phyloP scores from a whole-genome alignment of 1,284 basidiomycete genomes.

The Cutaneotrichosporon cyanovorans region DNA sequence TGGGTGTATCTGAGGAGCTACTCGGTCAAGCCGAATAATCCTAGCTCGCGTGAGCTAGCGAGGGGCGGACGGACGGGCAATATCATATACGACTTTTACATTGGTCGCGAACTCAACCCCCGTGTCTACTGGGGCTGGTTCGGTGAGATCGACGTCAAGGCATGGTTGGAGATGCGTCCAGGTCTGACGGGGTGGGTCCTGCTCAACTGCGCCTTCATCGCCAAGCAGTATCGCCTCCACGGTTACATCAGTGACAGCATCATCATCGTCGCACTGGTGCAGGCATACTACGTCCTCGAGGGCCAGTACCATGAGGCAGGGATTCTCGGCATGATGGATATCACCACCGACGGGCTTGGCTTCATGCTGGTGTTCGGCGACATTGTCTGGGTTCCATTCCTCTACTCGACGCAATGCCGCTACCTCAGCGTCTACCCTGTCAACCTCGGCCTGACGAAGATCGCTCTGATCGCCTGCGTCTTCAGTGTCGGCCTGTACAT shows the following conservation, averaged over 20 bases:
- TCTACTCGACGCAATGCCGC: constrained; percentile 6
- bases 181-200: no score
- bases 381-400: constrained; percentile 9
- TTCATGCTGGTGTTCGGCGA: constrained; percentile 9
- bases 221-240: constrained; percentile 7
- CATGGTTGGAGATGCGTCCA: no score
- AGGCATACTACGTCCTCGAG: constrained; percentile 7
- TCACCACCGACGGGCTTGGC: constrained; percentile 4
- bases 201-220: no score
- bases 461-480: constrained; percentile 2
- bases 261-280: background rate
- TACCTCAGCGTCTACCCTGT: constrained; percentile 9
- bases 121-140: no score
- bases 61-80: no score
- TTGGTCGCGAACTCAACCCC: no score
- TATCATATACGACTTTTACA: no score
- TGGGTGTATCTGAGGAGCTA: no score
- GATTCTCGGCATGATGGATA: constrained; percentile 10
- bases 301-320: constrained; percentile 6
- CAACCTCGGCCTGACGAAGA: constrained; percentile 1
- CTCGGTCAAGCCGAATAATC: no score
- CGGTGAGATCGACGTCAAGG: no score
- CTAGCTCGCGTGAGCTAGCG: no score
- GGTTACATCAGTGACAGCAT: constrained; percentile 8
- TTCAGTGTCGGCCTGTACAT: constrained; percentile 9